Conservation (phyloP, 2,329 filamentous ascomycete genomes). For the Penicillium sp. region DNA sequence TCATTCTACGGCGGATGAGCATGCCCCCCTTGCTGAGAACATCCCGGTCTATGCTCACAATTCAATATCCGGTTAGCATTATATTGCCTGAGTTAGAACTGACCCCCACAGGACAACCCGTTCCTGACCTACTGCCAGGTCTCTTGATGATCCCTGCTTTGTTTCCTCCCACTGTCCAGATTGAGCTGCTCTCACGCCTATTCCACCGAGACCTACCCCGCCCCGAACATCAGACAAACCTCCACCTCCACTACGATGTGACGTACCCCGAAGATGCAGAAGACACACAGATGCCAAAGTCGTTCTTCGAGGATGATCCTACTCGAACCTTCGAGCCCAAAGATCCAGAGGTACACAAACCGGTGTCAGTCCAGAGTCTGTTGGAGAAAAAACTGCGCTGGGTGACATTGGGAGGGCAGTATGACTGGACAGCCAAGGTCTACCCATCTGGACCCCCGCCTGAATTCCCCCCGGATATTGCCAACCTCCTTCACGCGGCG, state of each 20-base stretch:
- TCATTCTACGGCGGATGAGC: slow-evolving; percentile 11
- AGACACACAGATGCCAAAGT: slow-evolving; percentile 18
- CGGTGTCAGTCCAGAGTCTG: slow-evolving; percentile 69
- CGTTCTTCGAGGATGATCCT: slow-evolving; percentile 58
- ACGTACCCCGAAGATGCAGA: slow-evolving; percentile 55
- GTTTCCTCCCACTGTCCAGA: slow-evolving; percentile 69
- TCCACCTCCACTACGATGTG: slow-evolving; percentile 80
- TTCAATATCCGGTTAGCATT: slow-evolving; percentile 40
- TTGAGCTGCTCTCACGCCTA: slow-evolving; percentile 68
- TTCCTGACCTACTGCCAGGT: slow-evolving; percentile 56
- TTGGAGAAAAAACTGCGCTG: slow-evolving; percentile 83
- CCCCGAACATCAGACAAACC: slow-evolving; percentile 77
- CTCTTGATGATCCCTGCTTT: slow-evolving; percentile 76
- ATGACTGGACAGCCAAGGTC: slow-evolving; percentile 87
- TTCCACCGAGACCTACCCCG: slow-evolving; percentile 77
- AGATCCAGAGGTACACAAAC: slow-evolving; percentile 72
- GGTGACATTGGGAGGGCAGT: slow-evolving; percentile 93
- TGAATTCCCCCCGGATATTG: slow-evolving; percentile 73
- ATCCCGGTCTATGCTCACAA: slow-evolving; percentile 40
- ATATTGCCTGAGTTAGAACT: slow-evolving; percentile 9
- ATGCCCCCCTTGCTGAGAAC: slow-evolving; percentile 22
- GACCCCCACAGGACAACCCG: slow-evolving; percentile 4
- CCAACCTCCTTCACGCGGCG: slow-evolving; percentile 64
- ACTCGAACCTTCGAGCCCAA: slow-evolving; percentile 56
- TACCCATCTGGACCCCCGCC: slow-evolving; percentile 74